A percentile compares a stretch with the other conserved stretches of the same genome.
Conservation (phyloP, 352 stramenopile genomes). For the Globisporangium nodosum region DNA sequence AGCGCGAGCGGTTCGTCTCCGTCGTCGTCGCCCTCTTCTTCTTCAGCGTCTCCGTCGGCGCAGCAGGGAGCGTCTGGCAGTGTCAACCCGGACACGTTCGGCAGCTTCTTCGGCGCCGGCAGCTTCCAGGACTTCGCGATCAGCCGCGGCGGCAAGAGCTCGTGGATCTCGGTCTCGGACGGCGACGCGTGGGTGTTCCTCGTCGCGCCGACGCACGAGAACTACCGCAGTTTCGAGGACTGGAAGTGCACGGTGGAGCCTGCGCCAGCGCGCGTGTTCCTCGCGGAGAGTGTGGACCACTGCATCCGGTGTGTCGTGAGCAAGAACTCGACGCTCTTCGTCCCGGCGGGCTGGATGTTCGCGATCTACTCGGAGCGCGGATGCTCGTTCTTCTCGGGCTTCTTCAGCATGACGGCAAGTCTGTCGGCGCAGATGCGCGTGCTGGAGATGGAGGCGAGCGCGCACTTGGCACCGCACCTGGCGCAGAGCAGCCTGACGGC, state of each 20-base stretch:
- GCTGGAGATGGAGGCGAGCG: slow-evolving; percentile 36
- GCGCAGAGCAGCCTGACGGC: slow-evolving; percentile 21
- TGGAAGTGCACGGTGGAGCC: slow-evolving; percentile 43
- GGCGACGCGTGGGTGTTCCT: slow-evolving; percentile 64
- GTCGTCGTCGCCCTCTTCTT: slow-evolving; percentile 4
- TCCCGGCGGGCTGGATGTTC: slow-evolving; percentile 69
- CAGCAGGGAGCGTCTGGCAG: slow-evolving; percentile 2
- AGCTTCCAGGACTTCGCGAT: slow-evolving; percentile 71
- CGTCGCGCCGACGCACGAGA: slow-evolving; percentile 41
- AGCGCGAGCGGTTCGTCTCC: not conserved
- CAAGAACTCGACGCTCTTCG: slow-evolving; percentile 38
- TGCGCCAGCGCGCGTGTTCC: slow-evolving; percentile 36
- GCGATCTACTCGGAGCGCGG: slow-evolving; percentile 51
- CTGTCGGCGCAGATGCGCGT: slow-evolving; percentile 43
- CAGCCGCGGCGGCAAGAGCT: slow-evolving; percentile 37
- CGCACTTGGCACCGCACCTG: slow-evolving; percentile 24
- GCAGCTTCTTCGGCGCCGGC: slow-evolving; percentile 39
- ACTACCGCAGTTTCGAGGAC: slow-evolving; percentile 45
- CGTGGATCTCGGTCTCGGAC: slow-evolving; percentile 61
- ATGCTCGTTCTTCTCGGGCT: slow-evolving; percentile 51
- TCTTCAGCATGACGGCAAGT: slow-evolving; percentile 47
- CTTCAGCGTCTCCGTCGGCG: slow-evolving; percentile 4
- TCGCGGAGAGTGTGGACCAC: slow-evolving; percentile 59
- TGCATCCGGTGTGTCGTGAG: slow-evolving; percentile 67
- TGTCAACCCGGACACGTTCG: slow-evolving; percentile 50